Base-by-base conservation (phyloP, 1,284 basidiomycete genomes). In the Schizophyllum amplum region DNA sequence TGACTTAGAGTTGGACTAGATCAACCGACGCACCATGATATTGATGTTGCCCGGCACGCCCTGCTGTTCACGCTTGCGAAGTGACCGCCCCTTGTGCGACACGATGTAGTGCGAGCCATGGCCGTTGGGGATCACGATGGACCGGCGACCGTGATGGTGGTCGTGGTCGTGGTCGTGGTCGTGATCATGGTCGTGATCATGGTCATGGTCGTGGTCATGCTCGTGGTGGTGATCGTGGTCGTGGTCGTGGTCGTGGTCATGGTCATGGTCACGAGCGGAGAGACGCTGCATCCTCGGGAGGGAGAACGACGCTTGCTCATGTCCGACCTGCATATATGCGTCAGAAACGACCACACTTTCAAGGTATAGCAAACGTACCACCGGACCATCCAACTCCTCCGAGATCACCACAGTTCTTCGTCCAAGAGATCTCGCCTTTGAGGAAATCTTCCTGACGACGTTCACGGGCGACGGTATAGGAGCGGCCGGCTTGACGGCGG, bases 11-110 rank as follows among this genome's bases (percentile, higher is more conserved):
- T n/a, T n/a, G n/a, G n/a, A n/a, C n/a, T n/a, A n/a, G 21, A 57
- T 53, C 53, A 24, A 66, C 4, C 9, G 24, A 60, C 75, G 58
- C 60, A 77, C 83, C 68, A 77, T 66, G 61, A 84, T 75, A 58
- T 77, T 72, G 47, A 84, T 67, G 6, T 61, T 70, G 6, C 83
- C 82, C 5, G 72, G 67, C 7, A 72, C 71, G 2, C 71, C 71
- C 9, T 62, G 51, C 1, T 63, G 53, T 24, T 59, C 55, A 24
- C 55, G 55, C 47, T 55, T 48, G 60, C 47, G 52, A 27, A 48
- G 47, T 11, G 48, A 27, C 9, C 22, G 46, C 27, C 6, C 27
- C 13, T 42, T 9, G 17, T 33, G 25, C 33, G 51, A 46, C 46
- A 49, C 20, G 57, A 47, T 54, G 49, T 55, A 53, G 42, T 21